Base-by-base conservation (phyloP, 2,329 filamentous ascomycete species). In the Phaeosphaeriaceae sp. region DNA sequence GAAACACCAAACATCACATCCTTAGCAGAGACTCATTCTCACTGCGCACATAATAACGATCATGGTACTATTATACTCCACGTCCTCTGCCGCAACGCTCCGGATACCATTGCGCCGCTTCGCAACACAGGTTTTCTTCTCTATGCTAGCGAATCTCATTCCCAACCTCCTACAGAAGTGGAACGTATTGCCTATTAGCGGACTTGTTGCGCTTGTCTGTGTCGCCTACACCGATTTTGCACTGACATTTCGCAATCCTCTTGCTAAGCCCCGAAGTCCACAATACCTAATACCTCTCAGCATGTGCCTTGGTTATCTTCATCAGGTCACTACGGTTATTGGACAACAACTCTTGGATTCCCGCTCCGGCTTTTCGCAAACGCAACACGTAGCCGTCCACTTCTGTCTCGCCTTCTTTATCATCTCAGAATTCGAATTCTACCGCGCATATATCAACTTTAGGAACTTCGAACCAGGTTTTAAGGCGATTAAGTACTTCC, bases 361-460 rank as follows among this genome's bases (percentile, higher is more conserved):
- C 42, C 29, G 34, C 15, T 29, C 42, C 13, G 34, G 41, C 29
- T 36, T 43, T 35, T 35, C 41, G 21, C 42, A 45, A 29, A 45
- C 33, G 20, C 42, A 45, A 30, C 34, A 45, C 34, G 23, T 30
- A 29, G 42, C 34, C 33, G 42, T 45, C 33, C 42, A 45, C 26
- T 45, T 37, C 23, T 37, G 42, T 21, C 42, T 45, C 33, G 34
- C 34, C 5, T 45, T 45, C 21, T 45, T 45, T 33, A 9, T 45
- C 34, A 37, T 45, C 13, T 45, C 42, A 20, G 42, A 45, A 37
- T 37, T 45, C 15, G 42, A 45, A 15, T 45, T 37, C 21, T 45
- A 37, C 21, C 42, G 33, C 34, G 42, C 34, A 37, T 45, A 45
- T n/a, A 37, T 37, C 42, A 29, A 45, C 20, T 38, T 37, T 21